Evolutionary conservation across 208 protist species (phyloP).

Genomic region (Wallacemonas sp.): DNA sequence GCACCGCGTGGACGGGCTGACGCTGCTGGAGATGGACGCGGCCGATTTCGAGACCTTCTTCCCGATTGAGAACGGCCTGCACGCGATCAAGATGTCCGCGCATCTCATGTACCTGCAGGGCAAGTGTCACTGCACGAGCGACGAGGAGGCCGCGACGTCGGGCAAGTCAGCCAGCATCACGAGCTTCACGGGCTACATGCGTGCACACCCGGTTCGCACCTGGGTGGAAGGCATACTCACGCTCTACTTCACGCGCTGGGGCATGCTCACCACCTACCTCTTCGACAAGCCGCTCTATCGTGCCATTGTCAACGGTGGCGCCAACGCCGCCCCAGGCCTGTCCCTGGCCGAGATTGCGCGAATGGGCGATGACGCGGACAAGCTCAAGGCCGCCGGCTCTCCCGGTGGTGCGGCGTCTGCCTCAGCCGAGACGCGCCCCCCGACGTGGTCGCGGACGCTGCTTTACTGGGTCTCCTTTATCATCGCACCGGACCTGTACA

Average conservation of each 20-base stretch:
- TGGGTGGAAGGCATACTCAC: slow-evolving; percentile 36
- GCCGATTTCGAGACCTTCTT: slow-evolving; percentile 60
- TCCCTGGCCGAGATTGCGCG: slow-evolving; percentile 1
- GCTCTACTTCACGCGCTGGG: slow-evolving; percentile 46
- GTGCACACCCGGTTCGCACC: slow-evolving; percentile 34
- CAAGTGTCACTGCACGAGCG: slow-evolving; percentile 30
- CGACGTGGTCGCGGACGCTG: slow-evolving; percentile 17
- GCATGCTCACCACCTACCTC: slow-evolving; percentile 38
- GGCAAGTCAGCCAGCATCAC: background rate
- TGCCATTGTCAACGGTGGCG: slow-evolving; percentile 20
- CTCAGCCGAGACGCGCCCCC: background rate
- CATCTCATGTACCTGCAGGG: slow-evolving; percentile 48
- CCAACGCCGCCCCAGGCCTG: slow-evolving; percentile 8
- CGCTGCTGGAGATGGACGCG: slow-evolving; percentile 48
- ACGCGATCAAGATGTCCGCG: slow-evolving; percentile 52
- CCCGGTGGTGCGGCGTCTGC: background rate
- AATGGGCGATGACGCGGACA: background rate
- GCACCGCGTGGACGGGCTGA: slow-evolving; percentile 54
- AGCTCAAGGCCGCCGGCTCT: background rate
- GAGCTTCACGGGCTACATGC: slow-evolving; percentile 48
- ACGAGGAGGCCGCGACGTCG: background rate
- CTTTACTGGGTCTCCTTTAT: slow-evolving; percentile 38
- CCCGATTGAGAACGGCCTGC: slow-evolving; percentile 49
- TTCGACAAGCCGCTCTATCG: slow-evolving; percentile 44
- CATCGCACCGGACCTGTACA: slow-evolving; percentile 48